Evolutionary conservation across 73 alveolate genomes (phyloP).

Genomic region (Symbiodinium natans): DNA sequence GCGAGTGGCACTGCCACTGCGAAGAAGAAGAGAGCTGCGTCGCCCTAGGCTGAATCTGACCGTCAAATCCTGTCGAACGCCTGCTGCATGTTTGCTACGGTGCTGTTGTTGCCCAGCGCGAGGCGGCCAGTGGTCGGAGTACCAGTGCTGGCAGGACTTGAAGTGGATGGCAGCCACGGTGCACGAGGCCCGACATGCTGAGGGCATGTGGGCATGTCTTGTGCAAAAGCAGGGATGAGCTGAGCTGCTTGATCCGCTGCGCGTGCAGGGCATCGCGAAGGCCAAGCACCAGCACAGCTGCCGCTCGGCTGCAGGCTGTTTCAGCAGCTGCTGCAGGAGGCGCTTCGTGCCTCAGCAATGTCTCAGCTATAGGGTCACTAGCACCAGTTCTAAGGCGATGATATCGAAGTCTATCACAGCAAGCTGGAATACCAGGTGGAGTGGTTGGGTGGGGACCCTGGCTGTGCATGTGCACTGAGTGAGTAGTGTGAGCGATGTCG

Average conservation of each 20-base stretch:
- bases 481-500: background rate
- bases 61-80: too few species aligned
- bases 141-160: background rate
- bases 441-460: background rate
- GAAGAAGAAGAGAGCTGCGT: background rate
- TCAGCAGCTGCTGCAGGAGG: too few species aligned
- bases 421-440: background rate
- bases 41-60: background rate
- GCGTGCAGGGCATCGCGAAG: background rate
- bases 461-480: background rate
- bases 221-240: too few species aligned
- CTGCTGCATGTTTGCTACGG: too few species aligned
- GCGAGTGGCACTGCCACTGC: slow-evolving; percentile 18
- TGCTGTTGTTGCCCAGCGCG: too few species aligned
- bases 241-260: too few species aligned
- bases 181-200: background rate
- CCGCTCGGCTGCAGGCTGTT: too few species aligned
- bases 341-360: too few species aligned
- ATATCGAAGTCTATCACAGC: background rate
- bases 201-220: background rate
- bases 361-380: too few species aligned
- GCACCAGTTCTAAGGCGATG: background rate
- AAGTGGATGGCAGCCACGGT: background rate
- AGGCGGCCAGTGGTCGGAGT: background rate
- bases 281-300: background rate